A percentile compares a stretch with the other conserved stretches of the same genome.
Conservation (phyloP, 495 filamentous ascomycete species). For the Penicillium macrosclerotiorum region DNA sequence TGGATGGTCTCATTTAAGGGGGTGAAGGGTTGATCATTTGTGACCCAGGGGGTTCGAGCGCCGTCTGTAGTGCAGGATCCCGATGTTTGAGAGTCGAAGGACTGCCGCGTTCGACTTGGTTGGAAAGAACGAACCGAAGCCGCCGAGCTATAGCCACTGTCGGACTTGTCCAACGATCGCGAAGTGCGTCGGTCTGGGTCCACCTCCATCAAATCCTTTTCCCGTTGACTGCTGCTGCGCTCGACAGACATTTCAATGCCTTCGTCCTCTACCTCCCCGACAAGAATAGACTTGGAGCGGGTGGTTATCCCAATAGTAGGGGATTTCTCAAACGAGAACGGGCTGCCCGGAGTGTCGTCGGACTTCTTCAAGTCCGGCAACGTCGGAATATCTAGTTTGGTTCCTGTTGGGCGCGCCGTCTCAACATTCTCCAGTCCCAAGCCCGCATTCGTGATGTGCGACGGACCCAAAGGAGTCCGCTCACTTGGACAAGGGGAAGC, state of each 20-base stretch:
- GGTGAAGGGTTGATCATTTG: background rate
- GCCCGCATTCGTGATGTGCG: conserved; percentile 11
- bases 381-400: conserved; percentile 21
- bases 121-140: conserved; percentile 32
- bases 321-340: conserved; percentile 41
- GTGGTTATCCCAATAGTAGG: conserved; percentile 17
- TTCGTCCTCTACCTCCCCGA: conserved; percentile 28
- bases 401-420: conserved; percentile 3
- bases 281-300: conserved; percentile 5
- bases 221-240: conserved; percentile 5
- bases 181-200: conserved; percentile 14
- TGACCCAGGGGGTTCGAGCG: conserved; percentile 4
- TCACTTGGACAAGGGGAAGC: conserved; percentile 43
- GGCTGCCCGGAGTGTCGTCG: conserved; percentile 33
- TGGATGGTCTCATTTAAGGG: conserved; percentile 7
- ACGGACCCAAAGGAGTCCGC: conserved; percentile 20
- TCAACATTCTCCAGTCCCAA: conserved; percentile 15
- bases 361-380: conserved; percentile 13
- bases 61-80: conserved; percentile 13
- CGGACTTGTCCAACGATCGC: conserved; percentile 34
- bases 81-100: conserved; percentile 31
- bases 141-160: conserved; percentile 46
- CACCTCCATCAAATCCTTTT: conserved; percentile 8
- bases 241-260: conserved; percentile 28
- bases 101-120: conserved; percentile 23